Conservation (phyloP, 106 monocot genomes). For the Vanilla planifolia region DNA sequence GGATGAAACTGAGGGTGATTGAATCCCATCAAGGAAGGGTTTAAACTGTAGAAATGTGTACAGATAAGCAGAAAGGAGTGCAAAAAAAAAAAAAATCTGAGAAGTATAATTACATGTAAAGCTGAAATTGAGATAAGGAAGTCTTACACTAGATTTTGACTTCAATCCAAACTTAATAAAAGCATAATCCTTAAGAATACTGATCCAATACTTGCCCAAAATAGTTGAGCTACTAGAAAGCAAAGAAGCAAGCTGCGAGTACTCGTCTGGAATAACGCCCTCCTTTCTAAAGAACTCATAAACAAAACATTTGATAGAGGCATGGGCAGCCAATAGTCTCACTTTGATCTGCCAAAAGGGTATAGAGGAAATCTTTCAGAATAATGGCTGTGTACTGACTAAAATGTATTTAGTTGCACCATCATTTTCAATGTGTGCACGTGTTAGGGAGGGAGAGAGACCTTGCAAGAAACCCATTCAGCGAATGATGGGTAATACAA, state of each 20-base stretch:
- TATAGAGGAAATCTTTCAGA: background rate
- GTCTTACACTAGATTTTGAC: slow-evolving; percentile 57
- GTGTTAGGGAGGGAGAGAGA: slow-evolving; percentile 26
- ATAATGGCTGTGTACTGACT: background rate
- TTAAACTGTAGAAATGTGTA: slow-evolving; percentile 44
- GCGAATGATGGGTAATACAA: slow-evolving; percentile 97
- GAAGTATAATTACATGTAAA: background rate
- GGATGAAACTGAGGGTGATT: slow-evolving; percentile 69
- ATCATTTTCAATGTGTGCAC: too few relatives aligned
- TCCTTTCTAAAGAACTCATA: slow-evolving; percentile 47
- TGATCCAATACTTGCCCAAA: slow-evolving; percentile 81
- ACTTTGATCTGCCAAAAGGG: slow-evolving; percentile 69
- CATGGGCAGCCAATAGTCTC: slow-evolving; percentile 88
- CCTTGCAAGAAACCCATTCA: slow-evolving; percentile 99
- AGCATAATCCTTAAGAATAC: slow-evolving; percentile 69
- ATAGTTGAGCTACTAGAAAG: slow-evolving; percentile 60
- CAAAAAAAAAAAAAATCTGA: background rate
- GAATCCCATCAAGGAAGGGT: slow-evolving; percentile 92
- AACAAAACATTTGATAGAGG: slow-evolving; percentile 80
- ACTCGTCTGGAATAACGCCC: slow-evolving; percentile 55
- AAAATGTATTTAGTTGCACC: background rate
- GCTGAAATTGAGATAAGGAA: background rate
- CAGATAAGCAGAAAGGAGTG: background rate
- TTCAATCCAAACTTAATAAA: slow-evolving; percentile 63
- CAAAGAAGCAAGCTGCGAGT: slow-evolving; percentile 60